Percentiles rank a stretch among this genome's conserved stretches.
These are phyloP conservation scores for Parasitella parasitica DNA, from an alignment of 371 early-diverging fungal genomes.

Conservation along the genomic window DNA sequence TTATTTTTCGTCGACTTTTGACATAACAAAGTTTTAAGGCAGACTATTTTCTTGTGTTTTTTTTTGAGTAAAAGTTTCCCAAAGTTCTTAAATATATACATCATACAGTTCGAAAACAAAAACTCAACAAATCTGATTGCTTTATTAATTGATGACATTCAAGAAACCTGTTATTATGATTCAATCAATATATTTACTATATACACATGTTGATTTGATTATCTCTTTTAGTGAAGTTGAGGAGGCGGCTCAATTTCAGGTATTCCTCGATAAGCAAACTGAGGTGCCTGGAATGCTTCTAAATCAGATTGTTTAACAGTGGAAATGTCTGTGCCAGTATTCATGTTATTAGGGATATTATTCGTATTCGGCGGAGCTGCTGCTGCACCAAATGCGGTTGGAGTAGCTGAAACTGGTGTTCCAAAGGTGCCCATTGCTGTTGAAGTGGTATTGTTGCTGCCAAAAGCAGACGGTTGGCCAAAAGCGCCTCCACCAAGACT, in stretches of 20 bases:
- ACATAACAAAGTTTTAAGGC: no score
- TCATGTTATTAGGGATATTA: not conserved
- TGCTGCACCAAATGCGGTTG: slow-evolving; percentile 20
- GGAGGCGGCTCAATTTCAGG: slow-evolving; percentile 56
- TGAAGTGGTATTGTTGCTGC: not conserved
- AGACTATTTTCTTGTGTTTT: no score
- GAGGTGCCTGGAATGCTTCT: slow-evolving; percentile 38
- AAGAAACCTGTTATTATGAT: no score
- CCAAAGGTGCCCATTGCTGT: slow-evolving; percentile 13
- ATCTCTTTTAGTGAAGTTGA: slow-evolving; percentile 16
- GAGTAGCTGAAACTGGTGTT: slow-evolving; percentile 4
- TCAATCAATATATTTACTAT: no score
- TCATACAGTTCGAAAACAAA: no score
- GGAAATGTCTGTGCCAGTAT: slow-evolving; percentile 8
- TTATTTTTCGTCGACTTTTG: no score
- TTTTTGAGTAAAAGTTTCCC: no score
- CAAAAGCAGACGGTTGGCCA: slow-evolving; percentile 22
- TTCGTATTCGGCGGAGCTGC: not conserved
- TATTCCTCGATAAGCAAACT: slow-evolving; percentile 39
- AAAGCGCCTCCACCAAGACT: slow-evolving; percentile 16
- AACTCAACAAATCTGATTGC: no score
- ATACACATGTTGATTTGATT: not conserved
- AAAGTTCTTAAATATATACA: no score
- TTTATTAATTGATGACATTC: no score
- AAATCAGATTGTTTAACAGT: slow-evolving; percentile 14